Evolutionary conservation across 768 basidiomycete genomes (phyloP), one percentile per base, ranked within the genome.

Genomic region (Podaxis mareebaensis): DNA sequence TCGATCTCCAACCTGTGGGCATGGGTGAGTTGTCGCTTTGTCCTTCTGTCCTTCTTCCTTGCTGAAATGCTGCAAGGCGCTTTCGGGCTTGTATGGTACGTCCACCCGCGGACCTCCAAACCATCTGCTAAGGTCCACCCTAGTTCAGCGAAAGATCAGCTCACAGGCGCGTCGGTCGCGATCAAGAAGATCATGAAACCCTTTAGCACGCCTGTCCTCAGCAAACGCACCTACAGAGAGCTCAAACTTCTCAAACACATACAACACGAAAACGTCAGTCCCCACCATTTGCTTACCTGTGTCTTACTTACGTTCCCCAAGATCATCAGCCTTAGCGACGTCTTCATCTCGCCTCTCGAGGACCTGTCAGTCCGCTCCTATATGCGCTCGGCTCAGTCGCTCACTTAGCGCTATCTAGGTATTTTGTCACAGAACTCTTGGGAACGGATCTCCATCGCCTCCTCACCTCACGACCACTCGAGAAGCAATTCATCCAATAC

Each of bases 181-280:
- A 96, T 99, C 81, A 99, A 99, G 87, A 99, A 99, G 88, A 99
- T 99, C 82, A 99, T 99, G 96, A 99, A 99, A 77, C 97, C 97
- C 6, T 99, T 99, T 80, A 93, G 91, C 74, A 98, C 97, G 5
- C 96, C 97, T 20, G 97, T 99, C n/a, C 83, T 99, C 69, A 91
- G 90, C 76, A 99, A 99, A 79, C 84, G 97, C 67, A 99, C 97
- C 1, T 99, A 99, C 76, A 86, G 97, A 65, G 97, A 99, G 78
- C 85, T 99, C 70, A 99, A 99, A 78, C 84, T 99, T 46, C 84
- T 99, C 73, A 99, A 99, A 79, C 96, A 99, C 76, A 93, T 99
- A 70, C 92, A 96, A 72, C 96, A 98, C 76, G 96, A 98, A 80
- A 99, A 99, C 78, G 95, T 93, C 60, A 66, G 91, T 64, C 40